Evolutionary conservation across 495 filamentous ascomycete genomes (phyloP).

Genomic region (Trichoderma parareesei): DNA sequence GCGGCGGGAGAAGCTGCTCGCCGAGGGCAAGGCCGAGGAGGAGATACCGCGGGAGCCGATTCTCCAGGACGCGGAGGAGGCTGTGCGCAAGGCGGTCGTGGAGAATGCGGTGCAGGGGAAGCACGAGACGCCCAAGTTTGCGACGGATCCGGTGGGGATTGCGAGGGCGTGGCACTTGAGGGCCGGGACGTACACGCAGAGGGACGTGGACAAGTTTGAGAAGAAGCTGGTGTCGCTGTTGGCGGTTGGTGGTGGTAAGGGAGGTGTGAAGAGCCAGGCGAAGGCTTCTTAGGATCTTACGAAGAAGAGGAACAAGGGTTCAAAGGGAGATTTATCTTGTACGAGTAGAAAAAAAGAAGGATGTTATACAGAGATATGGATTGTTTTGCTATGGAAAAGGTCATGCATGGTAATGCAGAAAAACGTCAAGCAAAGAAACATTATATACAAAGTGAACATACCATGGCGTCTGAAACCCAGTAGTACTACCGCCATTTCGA

Average conservation of each 20-base stretch:
- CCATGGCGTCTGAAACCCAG: too few relatives aligned
- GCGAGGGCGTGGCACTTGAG: conserved; percentile 6
- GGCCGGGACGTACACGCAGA: conserved; percentile 7
- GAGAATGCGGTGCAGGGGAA: conserved; percentile 7
- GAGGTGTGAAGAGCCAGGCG: background rate
- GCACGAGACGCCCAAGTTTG: conserved; percentile 10
- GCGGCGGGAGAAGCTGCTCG: background rate
- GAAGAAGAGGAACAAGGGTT: background rate
- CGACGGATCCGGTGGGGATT: conserved; percentile 8
- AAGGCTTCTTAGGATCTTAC: background rate
- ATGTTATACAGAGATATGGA: background rate
- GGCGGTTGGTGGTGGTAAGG: conserved; percentile 2
- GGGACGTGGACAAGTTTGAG: conserved; percentile 8
- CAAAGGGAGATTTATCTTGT: conserved; percentile 1
- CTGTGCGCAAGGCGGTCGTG: background rate
- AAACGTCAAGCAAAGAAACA: background rate
- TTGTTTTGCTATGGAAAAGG: background rate
- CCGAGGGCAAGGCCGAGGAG: background rate
- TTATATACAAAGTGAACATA: too few relatives aligned
- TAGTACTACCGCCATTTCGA: too few relatives aligned
- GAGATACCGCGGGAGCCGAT: background rate
- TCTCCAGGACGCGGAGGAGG: conserved; percentile 9
- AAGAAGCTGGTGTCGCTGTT: conserved; percentile 10
- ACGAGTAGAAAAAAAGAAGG: background rate
- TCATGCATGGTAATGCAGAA: background rate